phyloP scores from a whole-genome alignment of 2,329 filamentous ascomycete species.

The Monilinia fructigena region DNA sequence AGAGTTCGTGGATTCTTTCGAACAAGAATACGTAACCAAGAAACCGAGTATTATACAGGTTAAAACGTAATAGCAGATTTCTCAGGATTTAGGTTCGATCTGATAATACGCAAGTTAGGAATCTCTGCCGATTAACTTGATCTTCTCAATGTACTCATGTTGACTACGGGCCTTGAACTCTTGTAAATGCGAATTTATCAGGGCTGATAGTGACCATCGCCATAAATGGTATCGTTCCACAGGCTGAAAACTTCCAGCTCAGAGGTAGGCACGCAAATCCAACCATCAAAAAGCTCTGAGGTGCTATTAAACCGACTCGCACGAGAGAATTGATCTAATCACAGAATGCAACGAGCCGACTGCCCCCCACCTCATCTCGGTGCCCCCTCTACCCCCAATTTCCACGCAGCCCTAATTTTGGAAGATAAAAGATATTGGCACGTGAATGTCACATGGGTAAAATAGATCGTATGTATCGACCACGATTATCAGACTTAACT shows the following conservation, averaged over 20 bases:
- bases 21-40: neutral
- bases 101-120: neutral
- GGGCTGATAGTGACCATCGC: neutral
- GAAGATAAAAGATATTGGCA: slow-evolving; percentile 19
- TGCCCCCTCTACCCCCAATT: neutral
- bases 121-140: neutral
- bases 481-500: slow-evolving; percentile 19
- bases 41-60: neutral
- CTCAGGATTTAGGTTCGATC: too few relatives aligned
- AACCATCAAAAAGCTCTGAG: neutral
- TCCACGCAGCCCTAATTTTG: neutral
- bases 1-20: too few relatives aligned
- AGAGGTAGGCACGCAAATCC: neutral
- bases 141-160: neutral
- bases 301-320: neutral
- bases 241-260: neutral
- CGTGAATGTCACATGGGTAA: slow-evolving; percentile 15
- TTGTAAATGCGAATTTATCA: neutral
- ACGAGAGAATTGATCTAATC: neutral
- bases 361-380: neutral
- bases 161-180: neutral
- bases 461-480: neutral
- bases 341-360: neutral
- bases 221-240: neutral
- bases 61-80: neutral